Conservation (phyloP, 257 asterid genomes). For the Capsicum pubescens region DNA sequence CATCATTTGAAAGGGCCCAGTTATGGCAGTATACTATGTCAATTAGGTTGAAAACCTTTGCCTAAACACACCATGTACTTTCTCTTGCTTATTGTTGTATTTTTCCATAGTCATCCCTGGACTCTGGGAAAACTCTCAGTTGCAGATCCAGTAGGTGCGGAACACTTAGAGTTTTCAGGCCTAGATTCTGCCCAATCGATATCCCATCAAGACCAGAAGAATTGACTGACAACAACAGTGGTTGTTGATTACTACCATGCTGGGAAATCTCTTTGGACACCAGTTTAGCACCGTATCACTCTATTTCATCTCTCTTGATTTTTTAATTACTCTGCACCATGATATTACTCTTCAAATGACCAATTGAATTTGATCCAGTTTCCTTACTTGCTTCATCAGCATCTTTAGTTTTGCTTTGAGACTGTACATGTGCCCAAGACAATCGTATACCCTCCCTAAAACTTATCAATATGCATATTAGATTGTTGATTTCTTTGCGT, state of each 20-base stretch:
- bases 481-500: slow-evolving; percentile 57
- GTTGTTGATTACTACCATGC: slow-evolving; percentile 57
- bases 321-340: slow-evolving; percentile 57
- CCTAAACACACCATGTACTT: no score
- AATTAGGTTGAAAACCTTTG: no score
- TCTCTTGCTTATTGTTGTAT: no score
- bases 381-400: slow-evolving; percentile 53
- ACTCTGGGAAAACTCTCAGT: no score
- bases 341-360: slow-evolving; percentile 49
- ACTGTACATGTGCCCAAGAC: slow-evolving; percentile 93
- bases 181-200: no score
- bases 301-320: slow-evolving; percentile 97
- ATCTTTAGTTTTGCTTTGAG: slow-evolving; percentile 64
- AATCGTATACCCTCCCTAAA: slow-evolving; percentile 61
- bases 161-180: no score
- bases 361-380: slow-evolving; percentile 42
- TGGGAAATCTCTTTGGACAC: slow-evolving; percentile 91
- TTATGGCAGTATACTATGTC: no score
- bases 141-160: no score
- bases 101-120: no score
- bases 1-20: no score
- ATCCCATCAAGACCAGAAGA: no score
- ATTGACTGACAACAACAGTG: no score
- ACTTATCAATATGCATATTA: slow-evolving; percentile 68
- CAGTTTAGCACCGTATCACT: slow-evolving; percentile 91